These are phyloP conservation scores for Noccaea caerulescens DNA, from an alignment of 345 rosid genomes.

Conservation along the genomic window DNA sequence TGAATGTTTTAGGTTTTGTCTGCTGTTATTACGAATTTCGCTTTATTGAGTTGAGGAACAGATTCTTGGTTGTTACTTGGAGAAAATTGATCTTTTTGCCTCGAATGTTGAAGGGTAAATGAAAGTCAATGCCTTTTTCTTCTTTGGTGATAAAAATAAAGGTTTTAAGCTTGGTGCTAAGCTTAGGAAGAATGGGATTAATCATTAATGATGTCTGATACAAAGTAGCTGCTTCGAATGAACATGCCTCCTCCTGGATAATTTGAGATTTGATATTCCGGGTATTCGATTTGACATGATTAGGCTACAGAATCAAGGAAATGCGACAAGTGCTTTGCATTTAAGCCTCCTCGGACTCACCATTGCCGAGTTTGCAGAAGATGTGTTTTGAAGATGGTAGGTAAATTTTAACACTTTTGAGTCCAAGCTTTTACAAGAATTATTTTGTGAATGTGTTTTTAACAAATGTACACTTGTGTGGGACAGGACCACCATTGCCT, in stretches of 20 bases:
- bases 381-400: constrained; percentile 90
- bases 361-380: constrained; percentile 92
- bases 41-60: neutral
- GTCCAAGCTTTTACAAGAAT: neutral
- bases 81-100: constrained; percentile 6
- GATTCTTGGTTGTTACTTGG: constrained; percentile 7
- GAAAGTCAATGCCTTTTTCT: neutral
- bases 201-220: neutral
- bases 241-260: neutral
- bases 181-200: neutral
- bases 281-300: constrained; percentile 5
- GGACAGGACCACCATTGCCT: constrained; percentile 88
- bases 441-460: neutral
- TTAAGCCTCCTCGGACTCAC: constrained; percentile 86
- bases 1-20: neutral
- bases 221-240: neutral
- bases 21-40: neutral
- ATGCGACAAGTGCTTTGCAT: constrained; percentile 77
- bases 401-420: constrained; percentile 34
- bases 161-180: neutral
- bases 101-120: neutral
- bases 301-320: constrained; percentile 63
- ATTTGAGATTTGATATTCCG: constrained; percentile 11
- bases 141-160: neutral
- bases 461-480: neutral